Conservation (phyloP, 352 stramenopile species). For the Phytopythium litorale region DNA sequence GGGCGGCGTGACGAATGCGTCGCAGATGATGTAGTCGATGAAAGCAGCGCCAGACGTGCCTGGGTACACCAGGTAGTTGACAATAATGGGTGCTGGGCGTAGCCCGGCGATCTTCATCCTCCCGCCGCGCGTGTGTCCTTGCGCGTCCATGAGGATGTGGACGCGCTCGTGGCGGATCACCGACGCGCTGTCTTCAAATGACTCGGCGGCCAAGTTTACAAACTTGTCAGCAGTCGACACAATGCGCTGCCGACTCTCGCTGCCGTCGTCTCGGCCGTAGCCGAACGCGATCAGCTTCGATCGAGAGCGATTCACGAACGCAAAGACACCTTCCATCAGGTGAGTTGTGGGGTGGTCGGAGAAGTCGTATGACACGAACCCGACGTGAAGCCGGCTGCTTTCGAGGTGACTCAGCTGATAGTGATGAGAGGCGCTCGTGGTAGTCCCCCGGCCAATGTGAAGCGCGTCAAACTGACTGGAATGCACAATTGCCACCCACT, state of each 20-base stretch:
- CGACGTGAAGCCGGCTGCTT: constrained; percentile 39
- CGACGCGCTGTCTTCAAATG: constrained; percentile 33
- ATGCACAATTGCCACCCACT: constrained; percentile 33
- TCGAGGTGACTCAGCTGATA: neutral
- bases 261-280: constrained; percentile 70
- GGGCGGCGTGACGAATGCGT: constrained; percentile 47
- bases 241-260: constrained; percentile 28
- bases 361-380: constrained; percentile 84
- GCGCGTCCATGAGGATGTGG: constrained; percentile 78
- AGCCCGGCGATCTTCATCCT: constrained; percentile 48
- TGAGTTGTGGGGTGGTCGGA: constrained; percentile 76
- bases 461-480: constrained; percentile 15
- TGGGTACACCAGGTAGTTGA: constrained; percentile 84
- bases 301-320: constrained; percentile 20
- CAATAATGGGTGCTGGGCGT: constrained; percentile 54
- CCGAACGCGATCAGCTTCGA: constrained; percentile 36
- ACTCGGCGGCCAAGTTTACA: constrained; percentile 36
- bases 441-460: constrained; percentile 1
- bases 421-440: no score
- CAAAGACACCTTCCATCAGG: constrained; percentile 73
- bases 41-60: constrained; percentile 71
- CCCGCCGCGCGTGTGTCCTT: constrained; percentile 64
- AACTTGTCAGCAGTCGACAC: constrained; percentile 44
- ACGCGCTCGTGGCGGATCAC: constrained; percentile 29
- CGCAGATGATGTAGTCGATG: constrained; percentile 74